Percentiles rank a stretch among this genome's conserved stretches.
Conservation (phyloP, 2,329 filamentous ascomycete species). For the Aspergillus sp. region DNA sequence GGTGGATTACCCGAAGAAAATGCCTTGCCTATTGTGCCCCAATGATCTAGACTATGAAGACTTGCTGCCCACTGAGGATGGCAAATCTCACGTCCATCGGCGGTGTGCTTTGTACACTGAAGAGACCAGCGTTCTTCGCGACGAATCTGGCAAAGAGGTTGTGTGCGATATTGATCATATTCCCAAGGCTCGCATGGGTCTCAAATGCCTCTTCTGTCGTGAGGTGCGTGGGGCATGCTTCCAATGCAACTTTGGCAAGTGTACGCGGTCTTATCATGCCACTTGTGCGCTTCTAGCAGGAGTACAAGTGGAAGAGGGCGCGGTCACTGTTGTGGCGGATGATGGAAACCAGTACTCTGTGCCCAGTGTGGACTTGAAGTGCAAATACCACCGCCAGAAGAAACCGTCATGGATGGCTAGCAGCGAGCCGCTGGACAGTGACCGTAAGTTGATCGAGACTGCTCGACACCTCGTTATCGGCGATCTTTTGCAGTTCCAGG, state of each 20-base stretch:
- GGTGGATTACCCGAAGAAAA: slow-evolving; percentile 68
- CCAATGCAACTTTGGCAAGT: slow-evolving; percentile 94
- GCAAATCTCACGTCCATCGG: slow-evolving; percentile 75
- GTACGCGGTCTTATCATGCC: slow-evolving; percentile 87
- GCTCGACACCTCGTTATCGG: slow-evolving; percentile 68
- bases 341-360: slow-evolving; percentile 92
- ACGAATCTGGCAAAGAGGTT: slow-evolving; percentile 67
- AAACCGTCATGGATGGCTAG: slow-evolving; percentile 72
- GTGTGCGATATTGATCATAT: slow-evolving; percentile 79
- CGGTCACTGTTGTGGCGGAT: slow-evolving; percentile 82
- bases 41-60: slow-evolving; percentile 82
- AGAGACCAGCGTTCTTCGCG: slow-evolving; percentile 79
- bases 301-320: slow-evolving; percentile 84
- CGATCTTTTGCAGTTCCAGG: slow-evolving; percentile 84
- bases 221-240: slow-evolving; percentile 95
- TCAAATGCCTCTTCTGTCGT: slow-evolving; percentile 93
- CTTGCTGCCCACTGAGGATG: slow-evolving; percentile 84
- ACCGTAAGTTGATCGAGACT: slow-evolving; percentile 65
- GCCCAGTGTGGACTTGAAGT: slow-evolving; percentile 88
- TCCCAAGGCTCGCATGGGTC: slow-evolving; percentile 79
- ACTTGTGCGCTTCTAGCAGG: slow-evolving; percentile 92
- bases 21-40: slow-evolving; percentile 88
- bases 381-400: slow-evolving; percentile 89
- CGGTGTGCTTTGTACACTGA: slow-evolving; percentile 89
- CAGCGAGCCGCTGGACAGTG: slow-evolving; percentile 66